These are phyloP conservation scores for Nevesoporus exiguus DNA, from an alignment of 768 basidiomycete genomes.

Conservation along the genomic window DNA sequence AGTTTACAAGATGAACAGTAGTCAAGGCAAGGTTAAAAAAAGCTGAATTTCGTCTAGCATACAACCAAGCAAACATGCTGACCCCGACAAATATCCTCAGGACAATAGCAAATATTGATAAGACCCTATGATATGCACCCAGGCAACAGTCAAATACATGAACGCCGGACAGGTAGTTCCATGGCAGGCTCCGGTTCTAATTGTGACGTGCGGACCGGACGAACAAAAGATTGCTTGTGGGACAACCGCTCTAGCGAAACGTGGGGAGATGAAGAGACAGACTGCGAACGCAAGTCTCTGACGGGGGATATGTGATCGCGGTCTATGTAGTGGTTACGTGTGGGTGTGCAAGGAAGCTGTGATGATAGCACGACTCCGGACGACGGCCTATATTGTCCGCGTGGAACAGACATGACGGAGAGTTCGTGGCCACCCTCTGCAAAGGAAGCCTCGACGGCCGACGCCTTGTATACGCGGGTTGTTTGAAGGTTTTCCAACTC, in stretches of 20 bases:
- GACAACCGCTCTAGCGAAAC: neutral
- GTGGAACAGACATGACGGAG: conserved; percentile 3
- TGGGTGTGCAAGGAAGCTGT: neutral
- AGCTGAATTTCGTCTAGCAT: too few relatives aligned
- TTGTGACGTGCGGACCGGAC: conserved; percentile 31
- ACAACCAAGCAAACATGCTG: too few relatives aligned
- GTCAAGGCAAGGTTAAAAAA: too few relatives aligned
- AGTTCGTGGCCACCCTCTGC: conserved; percentile 16
- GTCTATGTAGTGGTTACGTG: neutral
- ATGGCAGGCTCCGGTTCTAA: conserved; percentile 33
- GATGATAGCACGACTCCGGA: neutral
- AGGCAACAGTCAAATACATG: neutral
- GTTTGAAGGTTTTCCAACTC: conserved; percentile 23
- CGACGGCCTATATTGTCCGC: neutral
- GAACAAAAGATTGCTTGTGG: conserved; percentile 18
- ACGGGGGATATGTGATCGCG: neutral
- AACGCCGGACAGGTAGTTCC: conserved; percentile 24
- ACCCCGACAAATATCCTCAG: too few relatives aligned
- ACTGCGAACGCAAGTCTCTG: neutral
- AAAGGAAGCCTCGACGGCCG: neutral
- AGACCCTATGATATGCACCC: neutral
- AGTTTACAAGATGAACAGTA: too few relatives aligned
- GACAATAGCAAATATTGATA: too few relatives aligned
- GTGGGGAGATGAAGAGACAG: neutral
- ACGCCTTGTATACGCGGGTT: neutral